Percentiles rank a stretch among this genome's conserved stretches.
Evolutionary conservation across 306 rosid genomes (phyloP).

Genomic region (Styphnolobium japonicum): DNA sequence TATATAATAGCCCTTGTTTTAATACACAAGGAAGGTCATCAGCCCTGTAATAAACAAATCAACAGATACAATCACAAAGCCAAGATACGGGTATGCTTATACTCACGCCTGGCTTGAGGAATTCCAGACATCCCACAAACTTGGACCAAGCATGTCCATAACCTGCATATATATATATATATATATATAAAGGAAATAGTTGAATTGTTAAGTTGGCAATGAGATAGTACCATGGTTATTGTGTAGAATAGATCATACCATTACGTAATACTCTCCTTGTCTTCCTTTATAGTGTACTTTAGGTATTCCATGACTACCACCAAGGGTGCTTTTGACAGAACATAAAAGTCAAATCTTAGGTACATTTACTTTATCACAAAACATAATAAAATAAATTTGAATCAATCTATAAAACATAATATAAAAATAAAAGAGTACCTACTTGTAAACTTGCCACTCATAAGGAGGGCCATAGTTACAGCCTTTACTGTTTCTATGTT

Average conservation of each 20-base stretch:
- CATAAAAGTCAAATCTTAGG: slow-evolving; percentile 9
- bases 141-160: slow-evolving; percentile 99
- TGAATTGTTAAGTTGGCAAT: slow-evolving; percentile 3
- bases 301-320: slow-evolving; percentile 99
- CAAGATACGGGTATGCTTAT: slow-evolving; percentile 8
- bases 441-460: slow-evolving; percentile 99
- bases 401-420: not conserved
- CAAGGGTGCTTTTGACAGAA: slow-evolving; percentile 69
- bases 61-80: slow-evolving; percentile 10
- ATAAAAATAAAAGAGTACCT: slow-evolving; percentile 22
- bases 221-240: not conserved
- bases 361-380: not conserved
- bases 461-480: slow-evolving; percentile 97
- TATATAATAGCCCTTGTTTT: not conserved
- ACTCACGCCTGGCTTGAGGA: slow-evolving; percentile 93
- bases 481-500: slow-evolving; percentile 97
- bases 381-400: not conserved
- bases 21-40: not conserved
- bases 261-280: slow-evolving; percentile 90
- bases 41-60: not conserved
- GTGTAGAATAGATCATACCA: slow-evolving; percentile 60
- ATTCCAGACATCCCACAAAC: slow-evolving; percentile 99
- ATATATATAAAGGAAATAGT: slow-evolving; percentile 1
- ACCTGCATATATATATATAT: slow-evolving; percentile 53
- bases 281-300: slow-evolving; percentile 93